Evolutionary conservation across 257 asterid genomes (phyloP).

Genomic region (Parsonsia alboflavescens): DNA sequence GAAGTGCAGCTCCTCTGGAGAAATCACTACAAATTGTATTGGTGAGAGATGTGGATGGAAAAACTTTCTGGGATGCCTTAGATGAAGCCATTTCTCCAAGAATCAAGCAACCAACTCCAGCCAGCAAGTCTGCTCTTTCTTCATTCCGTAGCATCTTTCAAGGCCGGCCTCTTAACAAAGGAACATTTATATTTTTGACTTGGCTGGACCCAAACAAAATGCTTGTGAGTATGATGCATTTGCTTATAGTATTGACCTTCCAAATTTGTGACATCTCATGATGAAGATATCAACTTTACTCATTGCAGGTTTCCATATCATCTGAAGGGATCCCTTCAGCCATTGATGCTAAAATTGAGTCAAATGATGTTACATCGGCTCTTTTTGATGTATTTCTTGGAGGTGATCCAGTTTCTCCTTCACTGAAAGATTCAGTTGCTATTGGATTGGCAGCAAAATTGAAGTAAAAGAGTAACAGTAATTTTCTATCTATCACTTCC

Average conservation of each 20-base stretch:
- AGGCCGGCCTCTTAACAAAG: conserved; percentile 68
- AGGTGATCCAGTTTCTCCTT: conserved; percentile 68
- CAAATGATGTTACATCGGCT: conserved; percentile 64
- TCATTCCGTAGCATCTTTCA: conserved; percentile 58
- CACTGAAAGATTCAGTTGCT: conserved; percentile 66
- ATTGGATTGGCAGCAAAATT: conserved; percentile 58
- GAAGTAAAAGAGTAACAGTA: conserved; percentile 23
- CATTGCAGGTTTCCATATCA: conserved; percentile 60
- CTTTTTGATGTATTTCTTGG: conserved; percentile 87
- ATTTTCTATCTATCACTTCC: conserved; percentile 10
- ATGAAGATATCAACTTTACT: conserved; percentile 1
- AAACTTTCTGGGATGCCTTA: conserved; percentile 92
- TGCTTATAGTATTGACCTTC: neutral
- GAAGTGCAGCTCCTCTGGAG: conserved; percentile 68
- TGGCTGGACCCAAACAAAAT: conserved; percentile 78
- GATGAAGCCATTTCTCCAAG: conserved; percentile 85
- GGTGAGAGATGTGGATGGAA: conserved; percentile 88
- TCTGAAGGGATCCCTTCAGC: conserved; percentile 56
- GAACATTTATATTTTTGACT: conserved; percentile 74
- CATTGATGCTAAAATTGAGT: conserved; percentile 69
- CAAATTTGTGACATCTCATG: too few relatives aligned
- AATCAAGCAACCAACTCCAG: conserved; percentile 49
- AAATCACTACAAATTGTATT: conserved; percentile 72
- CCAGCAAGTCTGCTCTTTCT: conserved; percentile 63
- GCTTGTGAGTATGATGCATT: conserved; percentile 50